Percentiles rank a stretch among this genome's conserved stretches.
Conservation (phyloP, 306 rosid species). For the Acacia confusa region DNA sequence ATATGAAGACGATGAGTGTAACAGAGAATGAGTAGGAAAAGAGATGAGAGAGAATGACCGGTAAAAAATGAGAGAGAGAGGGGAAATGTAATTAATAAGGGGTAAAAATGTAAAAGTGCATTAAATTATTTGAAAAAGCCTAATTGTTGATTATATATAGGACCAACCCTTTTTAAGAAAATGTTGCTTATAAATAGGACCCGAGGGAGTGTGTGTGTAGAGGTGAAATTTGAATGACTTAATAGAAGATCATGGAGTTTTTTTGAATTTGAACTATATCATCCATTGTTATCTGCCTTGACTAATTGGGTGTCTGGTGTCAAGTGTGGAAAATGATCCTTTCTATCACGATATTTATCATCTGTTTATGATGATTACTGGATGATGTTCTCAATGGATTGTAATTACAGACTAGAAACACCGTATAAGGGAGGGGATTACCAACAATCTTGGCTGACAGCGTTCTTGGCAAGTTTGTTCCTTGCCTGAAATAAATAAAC, state of each 20-base stretch:
- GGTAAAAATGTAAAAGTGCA: no score
- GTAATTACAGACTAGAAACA: conserved; percentile 69
- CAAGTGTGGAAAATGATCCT: not conserved
- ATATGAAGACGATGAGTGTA: no score
- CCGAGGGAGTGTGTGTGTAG: not conserved
- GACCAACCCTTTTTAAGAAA: no score
- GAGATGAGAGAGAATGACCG: no score
- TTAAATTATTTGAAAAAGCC: no score
- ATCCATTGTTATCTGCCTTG: conserved; percentile 12
- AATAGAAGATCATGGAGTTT: no score
- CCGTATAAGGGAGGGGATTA: conserved; percentile 82
- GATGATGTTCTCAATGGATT: not conserved
- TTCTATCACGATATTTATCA: not conserved
- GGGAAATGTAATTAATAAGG: no score
- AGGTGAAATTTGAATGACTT: not conserved
- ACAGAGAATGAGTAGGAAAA: no score
- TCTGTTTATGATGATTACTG: not conserved
- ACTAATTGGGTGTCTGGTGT: not conserved
- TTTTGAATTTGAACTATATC: conserved; percentile 12
- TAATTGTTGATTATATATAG: no score
- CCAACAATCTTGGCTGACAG: conserved; percentile 41
- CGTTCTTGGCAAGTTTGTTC: conserved; percentile 13
- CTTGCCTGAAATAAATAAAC: conserved; percentile 34
- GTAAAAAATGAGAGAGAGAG: no score
- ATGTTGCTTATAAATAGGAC: no score